Conservation (phyloP, 73 alveolate species). For the Stentor coeruleus region DNA sequence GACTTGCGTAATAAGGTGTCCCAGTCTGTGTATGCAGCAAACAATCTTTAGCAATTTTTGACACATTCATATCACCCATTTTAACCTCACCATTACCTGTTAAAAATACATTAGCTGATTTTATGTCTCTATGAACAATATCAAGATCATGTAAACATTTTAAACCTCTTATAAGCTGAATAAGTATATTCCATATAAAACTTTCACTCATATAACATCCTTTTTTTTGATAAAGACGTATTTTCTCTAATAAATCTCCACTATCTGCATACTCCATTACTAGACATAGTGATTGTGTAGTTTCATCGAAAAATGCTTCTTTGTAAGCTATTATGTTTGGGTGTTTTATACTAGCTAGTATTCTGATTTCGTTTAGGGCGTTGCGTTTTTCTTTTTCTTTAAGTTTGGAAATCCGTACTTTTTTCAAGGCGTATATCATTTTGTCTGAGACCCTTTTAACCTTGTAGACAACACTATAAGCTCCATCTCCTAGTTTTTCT, state of each 20-base stretch:
- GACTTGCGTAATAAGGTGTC: slow-evolving; percentile 54
- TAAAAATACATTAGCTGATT: slow-evolving; percentile 66
- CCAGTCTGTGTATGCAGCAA: slow-evolving; percentile 63
- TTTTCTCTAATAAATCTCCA: slow-evolving; percentile 83
- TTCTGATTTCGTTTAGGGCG: slow-evolving; percentile 74
- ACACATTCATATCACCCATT: slow-evolving; percentile 74
- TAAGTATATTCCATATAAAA: slow-evolving; percentile 75
- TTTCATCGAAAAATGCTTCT: slow-evolving; percentile 82
- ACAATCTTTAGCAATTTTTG: slow-evolving; percentile 66
- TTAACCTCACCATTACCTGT: slow-evolving; percentile 57
- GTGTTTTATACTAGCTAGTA: slow-evolving; percentile 70
- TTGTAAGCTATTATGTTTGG: slow-evolving; percentile 63
- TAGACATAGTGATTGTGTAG: slow-evolving; percentile 62
- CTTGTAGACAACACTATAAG: slow-evolving; percentile 70
- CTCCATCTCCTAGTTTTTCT: slow-evolving; percentile 68
- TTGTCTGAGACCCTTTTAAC: slow-evolving; percentile 65
- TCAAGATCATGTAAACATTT: slow-evolving; percentile 46
- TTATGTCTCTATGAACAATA: slow-evolving; percentile 69
- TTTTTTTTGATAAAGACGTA: slow-evolving; percentile 54
- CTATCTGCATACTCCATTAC: slow-evolving; percentile 88
- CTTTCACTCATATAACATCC: slow-evolving; percentile 59
- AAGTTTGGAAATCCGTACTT: slow-evolving; percentile 68
- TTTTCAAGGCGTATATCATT: slow-evolving; percentile 70
- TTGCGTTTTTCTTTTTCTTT: slow-evolving; percentile 72
- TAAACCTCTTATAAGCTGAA: slow-evolving; percentile 75